phyloP scores from a whole-genome alignment of 1,284 basidiomycete genomes.

The Fistulinella cinereoalba region DNA sequence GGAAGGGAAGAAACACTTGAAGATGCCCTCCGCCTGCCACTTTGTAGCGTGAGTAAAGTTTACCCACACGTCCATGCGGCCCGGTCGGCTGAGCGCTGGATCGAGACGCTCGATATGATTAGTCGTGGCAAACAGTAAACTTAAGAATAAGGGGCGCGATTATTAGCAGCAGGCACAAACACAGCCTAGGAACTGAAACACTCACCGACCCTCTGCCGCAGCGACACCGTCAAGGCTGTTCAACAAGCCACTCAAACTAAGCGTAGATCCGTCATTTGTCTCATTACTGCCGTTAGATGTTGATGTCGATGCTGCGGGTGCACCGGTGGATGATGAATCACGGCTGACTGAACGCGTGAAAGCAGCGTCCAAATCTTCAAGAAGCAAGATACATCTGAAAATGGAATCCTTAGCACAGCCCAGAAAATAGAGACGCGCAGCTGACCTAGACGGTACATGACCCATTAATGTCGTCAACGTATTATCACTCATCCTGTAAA shows the following conservation, averaged over 20 bases:
- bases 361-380: slow-evolving; percentile 85
- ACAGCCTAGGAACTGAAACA: slow-evolving; percentile 9
- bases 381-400: slow-evolving; percentile 75
- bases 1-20: slow-evolving; percentile 87
- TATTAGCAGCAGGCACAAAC: slow-evolving; percentile 12
- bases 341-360: slow-evolving; percentile 81
- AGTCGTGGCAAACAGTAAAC: slow-evolving; percentile 77
- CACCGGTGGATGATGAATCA: slow-evolving; percentile 72
- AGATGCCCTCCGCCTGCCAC: slow-evolving; percentile 85
- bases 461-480: slow-evolving; percentile 80
- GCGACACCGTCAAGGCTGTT: slow-evolving; percentile 87
- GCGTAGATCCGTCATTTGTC: slow-evolving; percentile 68
- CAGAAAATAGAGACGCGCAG: background rate
- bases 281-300: slow-evolving; percentile 41
- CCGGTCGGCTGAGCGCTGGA: slow-evolving; percentile 75
- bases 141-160: slow-evolving; percentile 29
- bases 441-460: slow-evolving; percentile 75
- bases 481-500: slow-evolving; percentile 78
- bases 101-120: slow-evolving; percentile 86
- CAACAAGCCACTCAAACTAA: slow-evolving; percentile 76
- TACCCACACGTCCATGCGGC: slow-evolving; percentile 86
- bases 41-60: slow-evolving; percentile 85
- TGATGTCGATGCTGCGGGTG: slow-evolving; percentile 48
- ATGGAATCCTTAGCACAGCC: slow-evolving; percentile 12
- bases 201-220: slow-evolving; percentile 79